Evolutionary conservation across 768 basidiomycete genomes (phyloP).

Genomic region (Chalciporus sphaerocephalus): DNA sequence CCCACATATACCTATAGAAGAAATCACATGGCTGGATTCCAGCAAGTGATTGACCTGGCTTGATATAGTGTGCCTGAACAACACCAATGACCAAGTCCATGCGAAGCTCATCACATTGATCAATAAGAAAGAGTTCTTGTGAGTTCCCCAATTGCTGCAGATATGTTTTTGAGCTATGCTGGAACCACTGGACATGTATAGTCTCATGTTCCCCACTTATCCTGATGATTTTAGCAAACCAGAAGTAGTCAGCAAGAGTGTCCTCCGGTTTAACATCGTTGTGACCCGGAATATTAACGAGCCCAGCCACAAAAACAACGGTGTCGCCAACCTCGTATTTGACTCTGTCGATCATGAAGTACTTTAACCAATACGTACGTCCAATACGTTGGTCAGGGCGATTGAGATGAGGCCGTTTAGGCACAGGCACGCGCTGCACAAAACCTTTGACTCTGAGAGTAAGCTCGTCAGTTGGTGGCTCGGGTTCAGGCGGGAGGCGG

Average conservation of each 20-base stretch:
- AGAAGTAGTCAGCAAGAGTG: constrained; percentile 57
- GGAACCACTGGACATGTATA: constrained; percentile 71
- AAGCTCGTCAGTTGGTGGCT: constrained; percentile 11
- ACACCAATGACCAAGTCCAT: constrained; percentile 45
- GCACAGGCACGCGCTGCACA: constrained; percentile 14
- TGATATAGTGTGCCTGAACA: constrained; percentile 39
- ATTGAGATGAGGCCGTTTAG: constrained; percentile 17
- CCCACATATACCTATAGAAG: constrained; percentile 55
- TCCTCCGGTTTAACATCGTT: constrained; percentile 36
- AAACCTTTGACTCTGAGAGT: constrained; percentile 18
- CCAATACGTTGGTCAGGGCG: constrained; percentile 33
- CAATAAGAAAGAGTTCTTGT: constrained; percentile 61
- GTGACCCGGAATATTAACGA: constrained; percentile 33
- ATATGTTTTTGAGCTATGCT: constrained; percentile 62
- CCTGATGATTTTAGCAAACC: constrained; percentile 66
- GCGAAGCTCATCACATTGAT: constrained; percentile 46
- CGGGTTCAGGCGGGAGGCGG: constrained; percentile 23
- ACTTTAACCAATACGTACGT: constrained; percentile 34
- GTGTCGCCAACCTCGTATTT: constrained; percentile 55
- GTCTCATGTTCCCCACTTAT: constrained; percentile 40
- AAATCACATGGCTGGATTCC: constrained; percentile 38
- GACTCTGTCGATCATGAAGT: constrained; percentile 41
- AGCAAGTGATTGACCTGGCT: constrained; percentile 22
- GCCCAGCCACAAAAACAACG: constrained; percentile 46
- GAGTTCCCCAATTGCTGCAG: constrained; percentile 56